Conservation (phyloP, 2,329 filamentous ascomycete genomes). For the Colletotrichum shisoi region DNA sequence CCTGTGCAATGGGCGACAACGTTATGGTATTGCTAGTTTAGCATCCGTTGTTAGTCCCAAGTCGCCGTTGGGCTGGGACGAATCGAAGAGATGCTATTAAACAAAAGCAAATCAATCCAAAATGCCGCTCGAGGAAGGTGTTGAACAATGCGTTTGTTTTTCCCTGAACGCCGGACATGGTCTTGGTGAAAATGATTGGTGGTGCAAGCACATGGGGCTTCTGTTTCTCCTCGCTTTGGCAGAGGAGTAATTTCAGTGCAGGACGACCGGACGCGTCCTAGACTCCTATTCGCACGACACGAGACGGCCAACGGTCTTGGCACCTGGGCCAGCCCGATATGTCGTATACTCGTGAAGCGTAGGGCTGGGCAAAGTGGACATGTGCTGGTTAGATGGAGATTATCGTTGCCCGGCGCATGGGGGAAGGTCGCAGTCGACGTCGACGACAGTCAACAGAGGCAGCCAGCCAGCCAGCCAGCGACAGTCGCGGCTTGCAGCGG, state of each 20-base stretch:
- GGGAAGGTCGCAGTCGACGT: not conserved
- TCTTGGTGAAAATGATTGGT: not conserved
- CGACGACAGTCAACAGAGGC: not conserved
- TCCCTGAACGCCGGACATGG: too few relatives aligned
- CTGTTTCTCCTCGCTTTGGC: constrained; percentile 2
- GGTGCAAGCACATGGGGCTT: constrained; percentile 15
- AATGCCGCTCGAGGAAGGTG: not conserved
- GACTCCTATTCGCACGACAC: constrained; percentile 8
- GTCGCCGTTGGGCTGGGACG: not conserved
- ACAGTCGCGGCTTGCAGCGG: not conserved
- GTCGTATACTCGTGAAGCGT: not conserved
- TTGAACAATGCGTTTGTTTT: not conserved
- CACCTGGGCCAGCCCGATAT: constrained; percentile 3
- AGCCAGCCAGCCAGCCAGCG: not conserved
- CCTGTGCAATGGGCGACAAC: constrained; percentile 9
- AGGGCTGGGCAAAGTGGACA: constrained; percentile 12
- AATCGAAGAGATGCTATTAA: not conserved
- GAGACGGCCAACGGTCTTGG: constrained; percentile 23
- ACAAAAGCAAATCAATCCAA: not conserved
- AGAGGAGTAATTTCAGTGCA: constrained; percentile 11
- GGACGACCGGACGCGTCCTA: constrained; percentile 10
- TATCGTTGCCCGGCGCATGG: not conserved
- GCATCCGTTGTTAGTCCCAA: constrained; percentile 4
- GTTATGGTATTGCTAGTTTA: not conserved
- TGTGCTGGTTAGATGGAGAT: not conserved